Conservation (phyloP, 1,139 yeast species). For the Kodamaea anthophila region DNA sequence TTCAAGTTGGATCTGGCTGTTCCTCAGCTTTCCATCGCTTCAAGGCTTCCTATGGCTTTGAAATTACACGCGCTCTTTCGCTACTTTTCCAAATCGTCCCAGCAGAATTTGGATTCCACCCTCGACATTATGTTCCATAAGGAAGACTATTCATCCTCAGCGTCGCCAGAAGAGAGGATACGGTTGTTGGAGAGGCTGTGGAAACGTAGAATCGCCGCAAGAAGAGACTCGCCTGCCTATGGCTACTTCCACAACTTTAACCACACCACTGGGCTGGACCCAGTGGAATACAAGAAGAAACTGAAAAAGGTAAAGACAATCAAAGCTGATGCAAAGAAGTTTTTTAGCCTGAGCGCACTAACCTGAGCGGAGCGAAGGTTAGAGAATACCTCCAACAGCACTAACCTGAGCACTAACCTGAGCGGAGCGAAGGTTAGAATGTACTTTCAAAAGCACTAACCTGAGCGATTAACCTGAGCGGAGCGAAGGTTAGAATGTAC, state of each 20-base stretch:
- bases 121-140: constrained; percentile 17
- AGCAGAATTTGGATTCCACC: constrained; percentile 3
- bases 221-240: constrained; percentile 2
- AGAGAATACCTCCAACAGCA: too few species aligned
- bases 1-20: constrained; percentile 9
- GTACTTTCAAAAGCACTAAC: too few species aligned
- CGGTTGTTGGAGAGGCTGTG: constrained; percentile 7
- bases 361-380: too few species aligned
- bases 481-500: too few species aligned
- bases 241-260: constrained; percentile 9
- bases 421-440: too few species aligned
- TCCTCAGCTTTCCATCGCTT: constrained; percentile 9
- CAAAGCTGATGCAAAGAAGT: neutral
- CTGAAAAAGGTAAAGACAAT: constrained; percentile 6
- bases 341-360: too few species aligned
- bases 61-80: constrained; percentile 18
- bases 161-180: constrained; percentile 4
- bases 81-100: constrained; percentile 5
- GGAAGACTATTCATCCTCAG: constrained; percentile 1
- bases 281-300: constrained; percentile 2
- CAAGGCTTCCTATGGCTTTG: constrained; percentile 23
- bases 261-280: constrained; percentile 3
- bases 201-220: constrained; percentile 8
- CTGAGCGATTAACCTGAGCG: too few species aligned
- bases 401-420: too few species aligned